These are phyloP conservation scores for Claviceps citrina DNA, from an alignment of 2,329 filamentous ascomycete genomes.

Conservation along the genomic window DNA sequence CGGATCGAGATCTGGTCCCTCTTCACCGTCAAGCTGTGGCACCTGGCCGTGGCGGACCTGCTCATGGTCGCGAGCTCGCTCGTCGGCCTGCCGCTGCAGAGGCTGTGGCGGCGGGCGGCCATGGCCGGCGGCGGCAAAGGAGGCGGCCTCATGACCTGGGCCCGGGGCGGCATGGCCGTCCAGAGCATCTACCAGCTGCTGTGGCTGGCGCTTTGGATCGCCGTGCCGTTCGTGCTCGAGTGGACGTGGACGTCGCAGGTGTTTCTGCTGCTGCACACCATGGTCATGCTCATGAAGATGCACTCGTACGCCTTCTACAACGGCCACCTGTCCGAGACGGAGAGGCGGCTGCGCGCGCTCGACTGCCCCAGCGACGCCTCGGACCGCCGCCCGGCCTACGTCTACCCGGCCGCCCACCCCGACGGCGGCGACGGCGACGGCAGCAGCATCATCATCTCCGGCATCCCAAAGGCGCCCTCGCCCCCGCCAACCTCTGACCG, in stretches of 20 bases:
- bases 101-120: conserved; percentile 41
- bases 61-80: conserved; percentile 69
- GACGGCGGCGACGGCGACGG: conserved; percentile 25
- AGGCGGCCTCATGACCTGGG: conserved; percentile 54
- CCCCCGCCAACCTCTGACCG: no score
- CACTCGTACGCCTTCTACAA: conserved; percentile 98
- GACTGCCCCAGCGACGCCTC: conserved; percentile 50
- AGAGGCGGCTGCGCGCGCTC: conserved; percentile 63
- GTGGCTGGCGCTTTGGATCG: conserved; percentile 75
- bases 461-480: no score
- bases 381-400: conserved; percentile 54
- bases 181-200: conserved; percentile 67
- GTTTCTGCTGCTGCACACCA: conserved; percentile 78
- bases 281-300: conserved; percentile 96
- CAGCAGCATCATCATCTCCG: no score
- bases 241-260: conserved; percentile 99
- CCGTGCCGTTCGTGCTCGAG: conserved; percentile 65
- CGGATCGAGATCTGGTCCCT: conserved; percentile 76
- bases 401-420: conserved; percentile 53
- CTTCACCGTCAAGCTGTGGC: conserved; percentile 78
- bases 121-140: no score
- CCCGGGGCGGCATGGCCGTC: conserved; percentile 57
- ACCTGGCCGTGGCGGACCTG: conserved; percentile 68
- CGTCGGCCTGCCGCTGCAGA: conserved; percentile 59
- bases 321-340: conserved; percentile 78